Percentiles rank a stretch among this genome's conserved stretches.
Conservation (phyloP, 768 basidiomycete genomes). For the Russula dissimulans region DNA sequence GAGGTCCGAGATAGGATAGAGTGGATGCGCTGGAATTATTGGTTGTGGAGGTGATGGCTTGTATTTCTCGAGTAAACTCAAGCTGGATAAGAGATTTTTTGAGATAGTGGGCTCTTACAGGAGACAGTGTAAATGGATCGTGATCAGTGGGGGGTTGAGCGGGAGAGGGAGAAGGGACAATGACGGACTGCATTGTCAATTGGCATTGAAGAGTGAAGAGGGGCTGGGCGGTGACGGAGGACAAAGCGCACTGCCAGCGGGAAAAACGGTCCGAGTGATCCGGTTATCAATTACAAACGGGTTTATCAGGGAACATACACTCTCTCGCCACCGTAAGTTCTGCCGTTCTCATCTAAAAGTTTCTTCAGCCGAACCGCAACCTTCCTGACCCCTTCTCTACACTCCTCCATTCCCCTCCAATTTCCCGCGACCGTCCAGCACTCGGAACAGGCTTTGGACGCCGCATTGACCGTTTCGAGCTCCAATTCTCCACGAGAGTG, state of each 20-base stretch:
- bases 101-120: constrained; percentile 92
- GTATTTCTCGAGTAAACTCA: constrained; percentile 75
- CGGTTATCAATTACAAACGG: neutral
- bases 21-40: constrained; percentile 43
- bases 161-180: neutral
- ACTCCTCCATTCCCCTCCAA: constrained; percentile 60
- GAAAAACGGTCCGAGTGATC: neutral
- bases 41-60: constrained; percentile 45
- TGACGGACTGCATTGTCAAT: neutral
- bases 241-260: neutral
- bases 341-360: constrained; percentile 46
- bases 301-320: constrained; percentile 29
- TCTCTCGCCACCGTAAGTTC: constrained; percentile 30
- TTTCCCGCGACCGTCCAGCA: constrained; percentile 68
- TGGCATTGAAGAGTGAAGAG: neutral
- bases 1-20: constrained; percentile 80
- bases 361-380: constrained; percentile 53
- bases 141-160: neutral
- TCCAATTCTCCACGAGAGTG: constrained; percentile 60
- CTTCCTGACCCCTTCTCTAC: constrained; percentile 50
- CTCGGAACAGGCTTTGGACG: constrained; percentile 64
- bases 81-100: constrained; percentile 91
- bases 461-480: constrained; percentile 65
- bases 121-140: constrained; percentile 44
- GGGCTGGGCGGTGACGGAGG: too few relatives aligned